Percentiles rank a stretch among this genome's conserved stretches.
phyloP scores from a whole-genome alignment of 208 protist genomes.

The Endotrypanum monterogeii region DNA sequence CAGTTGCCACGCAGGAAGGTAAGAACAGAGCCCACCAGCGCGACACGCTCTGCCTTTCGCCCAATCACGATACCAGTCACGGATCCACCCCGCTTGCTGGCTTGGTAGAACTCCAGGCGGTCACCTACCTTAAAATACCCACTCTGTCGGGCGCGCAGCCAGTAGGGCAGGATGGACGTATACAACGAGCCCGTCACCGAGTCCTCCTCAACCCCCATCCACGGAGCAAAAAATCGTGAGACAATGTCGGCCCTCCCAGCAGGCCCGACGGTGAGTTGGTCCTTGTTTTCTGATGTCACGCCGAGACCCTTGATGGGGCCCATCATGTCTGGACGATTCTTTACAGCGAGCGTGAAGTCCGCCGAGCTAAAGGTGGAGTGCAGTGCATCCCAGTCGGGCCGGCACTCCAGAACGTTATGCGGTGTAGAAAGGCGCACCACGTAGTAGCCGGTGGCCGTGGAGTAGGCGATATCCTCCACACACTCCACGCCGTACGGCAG shows the following conservation, averaged over 20 bases:
- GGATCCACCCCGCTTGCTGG: conserved; percentile 51
- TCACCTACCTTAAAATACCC: conserved; percentile 55
- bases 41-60: conserved; percentile 60
- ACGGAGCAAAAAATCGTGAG: conserved; percentile 77
- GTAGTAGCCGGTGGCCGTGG: conserved; percentile 43
- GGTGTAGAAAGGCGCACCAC: conserved; percentile 37
- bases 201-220: conserved; percentile 68
- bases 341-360: conserved; percentile 32
- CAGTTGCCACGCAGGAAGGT: conserved; percentile 67
- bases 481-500: conserved; percentile 44
- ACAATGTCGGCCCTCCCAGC: conserved; percentile 43
- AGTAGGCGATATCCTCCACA: conserved; percentile 47
- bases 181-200: conserved; percentile 61
- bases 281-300: conserved; percentile 42
- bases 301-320: conserved; percentile 32
- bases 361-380: conserved; percentile 30
- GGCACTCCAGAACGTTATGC: conserved; percentile 39
- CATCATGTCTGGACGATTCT: conserved; percentile 36
- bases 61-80: conserved; percentile 63
- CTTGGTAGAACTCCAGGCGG: conserved; percentile 59
- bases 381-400: conserved; percentile 28
- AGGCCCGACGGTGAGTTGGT: conserved; percentile 27
- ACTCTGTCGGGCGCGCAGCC: conserved; percentile 47
- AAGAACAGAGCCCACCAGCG: conserved; percentile 52
- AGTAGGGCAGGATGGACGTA: conserved; percentile 53